Base-by-base conservation (phyloP, 1,139 yeast species). In the Petasospora rhodanensis region DNA sequence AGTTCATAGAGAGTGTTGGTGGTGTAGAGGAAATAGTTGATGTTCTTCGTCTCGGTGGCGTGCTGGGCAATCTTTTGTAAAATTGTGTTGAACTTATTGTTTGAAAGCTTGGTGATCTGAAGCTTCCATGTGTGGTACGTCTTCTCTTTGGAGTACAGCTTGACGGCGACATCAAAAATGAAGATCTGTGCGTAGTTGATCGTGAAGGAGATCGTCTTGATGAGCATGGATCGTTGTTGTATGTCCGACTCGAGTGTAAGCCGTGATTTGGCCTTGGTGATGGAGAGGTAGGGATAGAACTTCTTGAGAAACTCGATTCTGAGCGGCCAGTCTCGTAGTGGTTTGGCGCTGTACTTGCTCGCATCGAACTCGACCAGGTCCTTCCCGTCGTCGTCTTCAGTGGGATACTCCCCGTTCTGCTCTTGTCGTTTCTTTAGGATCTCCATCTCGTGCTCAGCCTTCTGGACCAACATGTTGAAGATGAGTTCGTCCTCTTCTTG, bases 21-120 rank as follows among this genome's bases (percentile, higher is more conserved):
- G 1, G 35, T 26, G 20, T 26, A 35, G 6, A 49, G 22, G 15
- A 49, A 45, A 22, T 24, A 35, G 28, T 48, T 48, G 26, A 48
- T 34, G 31, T 49, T 46, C 21, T 37, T 47, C 2, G 39, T 30
- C 11, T 25, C 4, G 1, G 22, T 23, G 20, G 19, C 40, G 17
- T 36, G 29, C 1, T 24, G 19, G 2, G 25, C 14, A 6, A 49
- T 29, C 18, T 34, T 27, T 2, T 26, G 8, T 5, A 46, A 26
- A 2, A 45, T 11, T 1, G 48, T 31, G 22, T 49, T 49, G 24
- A 45, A 42, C 26, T 26, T 45, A 27, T 49, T 49, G 14, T 42
- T 42, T 8, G 52, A 47, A 6, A 11, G 14, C 20, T 38, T 49
- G 2, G 7, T 21, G 9, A 42, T 25, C 0, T 35, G 18, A 6